Evolutionary conservation across 345 rosid genomes (phyloP), one percentile per base, ranked within the genome.

Genomic region (Heritiera fomes): DNA sequence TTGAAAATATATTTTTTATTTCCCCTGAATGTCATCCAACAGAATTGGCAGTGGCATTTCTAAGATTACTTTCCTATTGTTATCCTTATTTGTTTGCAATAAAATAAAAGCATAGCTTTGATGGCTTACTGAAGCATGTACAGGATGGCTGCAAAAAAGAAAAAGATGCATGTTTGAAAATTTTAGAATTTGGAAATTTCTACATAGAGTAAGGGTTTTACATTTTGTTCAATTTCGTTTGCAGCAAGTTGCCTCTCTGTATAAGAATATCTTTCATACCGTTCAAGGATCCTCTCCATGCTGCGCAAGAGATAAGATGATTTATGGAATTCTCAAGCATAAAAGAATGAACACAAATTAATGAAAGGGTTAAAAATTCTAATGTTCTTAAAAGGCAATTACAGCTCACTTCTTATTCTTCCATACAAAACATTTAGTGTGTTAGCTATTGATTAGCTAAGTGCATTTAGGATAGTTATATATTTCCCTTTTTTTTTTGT

Each of bases 251-350:
- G 95, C 81, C 90, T 95, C 79, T 91, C 99, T 18, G 90, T 89
- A 73, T 90, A 93, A 15, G 91, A 86, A 61, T 89, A 91, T 82
- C 99, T 87, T 86, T 95, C 99, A 61, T 95, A 90, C 23, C 98
- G 90, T 86, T 93, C 99, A 30, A 95, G 94, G 70, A 95, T 91
- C 84, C 85, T 93, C 79, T 93, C 99, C 99, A 95, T 95, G 87
- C 99, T 95, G 93, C 69, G 62, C 72, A 53, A 56, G 15, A 70
- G 47, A 69, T 28, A 75, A 49, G 9, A 65, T 23, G 59, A 47
- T 46, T 61, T 28, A 38, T 53, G 49, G 63, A 73, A n/a, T n/a
- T 32, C 49, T 40, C 6, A 73, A 41, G 34, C 52, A 58, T 41
- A 59, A 58, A 75, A 55, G 13, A 13, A 72, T 15, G 23, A 71